These are phyloP conservation scores for Magnaporthiopsis rhizophila DNA, from an alignment of 2,329 filamentous ascomycete genomes.

Conservation along the genomic window DNA sequence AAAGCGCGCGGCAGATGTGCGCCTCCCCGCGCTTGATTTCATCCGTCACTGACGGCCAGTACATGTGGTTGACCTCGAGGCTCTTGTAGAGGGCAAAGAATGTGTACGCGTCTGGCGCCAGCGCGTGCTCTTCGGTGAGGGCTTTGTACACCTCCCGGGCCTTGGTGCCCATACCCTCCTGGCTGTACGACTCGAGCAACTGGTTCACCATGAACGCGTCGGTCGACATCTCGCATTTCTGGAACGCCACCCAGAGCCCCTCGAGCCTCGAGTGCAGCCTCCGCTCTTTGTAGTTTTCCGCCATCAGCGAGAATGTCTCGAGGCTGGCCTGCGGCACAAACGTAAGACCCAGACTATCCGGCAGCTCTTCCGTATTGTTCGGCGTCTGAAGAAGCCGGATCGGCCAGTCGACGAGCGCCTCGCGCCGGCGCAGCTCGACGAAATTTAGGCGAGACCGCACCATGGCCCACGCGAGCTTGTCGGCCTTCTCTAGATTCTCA, in stretches of 20 bases:
- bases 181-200: constrained; percentile 58
- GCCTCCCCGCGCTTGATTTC: constrained; percentile 12
- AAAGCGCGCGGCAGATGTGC: constrained; percentile 16
- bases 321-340: constrained; percentile 53
- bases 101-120: constrained; percentile 59
- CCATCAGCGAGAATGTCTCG: constrained; percentile 70
- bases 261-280: constrained; percentile 49
- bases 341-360: constrained; percentile 19
- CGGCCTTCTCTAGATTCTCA: constrained; percentile 50
- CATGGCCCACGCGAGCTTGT: constrained; percentile 69
- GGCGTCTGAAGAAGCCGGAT: constrained; percentile 18
- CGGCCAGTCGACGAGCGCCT: constrained; percentile 16
- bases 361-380: constrained; percentile 10
- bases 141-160: constrained; percentile 48
- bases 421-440: constrained; percentile 40
- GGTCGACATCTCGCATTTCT: constrained; percentile 54
- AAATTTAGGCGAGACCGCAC: constrained; percentile 59
- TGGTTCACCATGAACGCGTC: constrained; percentile 76
- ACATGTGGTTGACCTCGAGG: constrained; percentile 41
- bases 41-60: constrained; percentile 10
- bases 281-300: constrained; percentile 62
- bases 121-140: constrained; percentile 37
- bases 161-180: constrained; percentile 45
- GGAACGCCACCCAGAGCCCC: constrained; percentile 54
- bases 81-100: constrained; percentile 61